Evolutionary conservation across 768 basidiomycete genomes (phyloP).

Genomic region (Boletales sp.): DNA sequence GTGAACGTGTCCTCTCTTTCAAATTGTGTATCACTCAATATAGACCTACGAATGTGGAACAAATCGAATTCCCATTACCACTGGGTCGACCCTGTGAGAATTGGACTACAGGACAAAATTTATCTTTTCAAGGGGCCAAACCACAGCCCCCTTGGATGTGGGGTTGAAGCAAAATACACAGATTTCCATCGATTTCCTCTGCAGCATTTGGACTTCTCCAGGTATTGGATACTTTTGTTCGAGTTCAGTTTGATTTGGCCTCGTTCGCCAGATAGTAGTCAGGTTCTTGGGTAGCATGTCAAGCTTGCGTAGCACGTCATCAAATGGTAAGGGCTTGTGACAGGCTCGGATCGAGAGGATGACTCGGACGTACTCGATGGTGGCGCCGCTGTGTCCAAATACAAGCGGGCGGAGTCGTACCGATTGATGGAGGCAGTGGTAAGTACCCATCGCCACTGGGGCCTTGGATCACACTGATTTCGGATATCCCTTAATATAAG

Average conservation of each 20-base stretch:
- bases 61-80: no score
- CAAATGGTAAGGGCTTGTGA: conserved; percentile 45
- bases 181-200: background rate
- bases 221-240: conserved; percentile 25
- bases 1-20: conserved; percentile 1
- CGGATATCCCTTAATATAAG: conserved; percentile 41
- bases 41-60: no score
- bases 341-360: conserved; percentile 15
- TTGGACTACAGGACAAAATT: conserved; percentile 22
- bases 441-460: no score
- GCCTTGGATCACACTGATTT: conserved; percentile 9
- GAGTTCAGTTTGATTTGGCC: conserved; percentile 34
- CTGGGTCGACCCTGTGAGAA: background rate
- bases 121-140: no score
- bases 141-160: background rate
- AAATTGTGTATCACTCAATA: no score
- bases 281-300: conserved; percentile 37
- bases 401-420: background rate
- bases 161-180: background rate
- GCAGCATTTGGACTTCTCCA: background rate
- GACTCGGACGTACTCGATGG: conserved; percentile 18
- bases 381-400: conserved; percentile 19
- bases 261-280: conserved; percentile 42
- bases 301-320: conserved; percentile 40
- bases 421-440: conserved; percentile 3